phyloP scores from a whole-genome alignment of 1,284 basidiomycete genomes.

The Marasmius sp. region DNA sequence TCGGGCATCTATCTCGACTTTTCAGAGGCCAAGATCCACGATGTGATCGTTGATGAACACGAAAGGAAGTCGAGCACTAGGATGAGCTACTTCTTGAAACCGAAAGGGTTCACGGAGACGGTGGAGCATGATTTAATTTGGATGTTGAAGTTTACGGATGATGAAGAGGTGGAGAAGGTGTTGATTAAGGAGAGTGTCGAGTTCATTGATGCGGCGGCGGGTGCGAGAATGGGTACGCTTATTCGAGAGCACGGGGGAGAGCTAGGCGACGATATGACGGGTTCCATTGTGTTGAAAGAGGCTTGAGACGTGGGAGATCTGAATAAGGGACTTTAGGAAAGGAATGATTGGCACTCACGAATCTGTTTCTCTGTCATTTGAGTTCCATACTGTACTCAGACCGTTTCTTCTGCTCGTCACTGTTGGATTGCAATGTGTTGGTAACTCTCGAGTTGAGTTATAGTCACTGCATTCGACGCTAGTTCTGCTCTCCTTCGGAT shows the following conservation, averaged over 20 bases:
- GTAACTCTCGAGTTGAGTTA: too few relatives aligned
- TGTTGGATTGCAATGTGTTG: too few relatives aligned
- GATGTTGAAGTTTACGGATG: slow-evolving; percentile 5
- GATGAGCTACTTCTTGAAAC: slow-evolving; percentile 15
- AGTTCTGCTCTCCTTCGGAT: too few relatives aligned
- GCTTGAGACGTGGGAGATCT: background rate
- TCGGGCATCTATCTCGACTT: slow-evolving; percentile 1
- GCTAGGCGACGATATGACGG: background rate
- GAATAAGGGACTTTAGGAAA: background rate
- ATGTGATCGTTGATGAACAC: slow-evolving; percentile 12
- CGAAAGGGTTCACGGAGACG: slow-evolving; percentile 11
- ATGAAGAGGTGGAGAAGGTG: slow-evolving; percentile 2
- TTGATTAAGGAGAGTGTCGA: slow-evolving; percentile 9
- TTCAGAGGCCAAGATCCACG: background rate
- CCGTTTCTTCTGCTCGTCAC: too few relatives aligned
- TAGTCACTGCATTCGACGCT: too few relatives aligned
- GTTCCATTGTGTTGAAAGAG: background rate
- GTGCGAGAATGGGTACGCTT: background rate
- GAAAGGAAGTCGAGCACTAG: slow-evolving; percentile 8
- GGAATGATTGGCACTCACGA: background rate
- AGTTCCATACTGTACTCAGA: too few relatives aligned
- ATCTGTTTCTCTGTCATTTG: background rate
- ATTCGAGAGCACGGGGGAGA: background rate
- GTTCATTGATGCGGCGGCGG: slow-evolving; percentile 4
- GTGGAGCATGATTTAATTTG: slow-evolving; percentile 15